Evolutionary conservation across 1,284 basidiomycete genomes (phyloP).

Genomic region (Ganoderma meredithae): DNA sequence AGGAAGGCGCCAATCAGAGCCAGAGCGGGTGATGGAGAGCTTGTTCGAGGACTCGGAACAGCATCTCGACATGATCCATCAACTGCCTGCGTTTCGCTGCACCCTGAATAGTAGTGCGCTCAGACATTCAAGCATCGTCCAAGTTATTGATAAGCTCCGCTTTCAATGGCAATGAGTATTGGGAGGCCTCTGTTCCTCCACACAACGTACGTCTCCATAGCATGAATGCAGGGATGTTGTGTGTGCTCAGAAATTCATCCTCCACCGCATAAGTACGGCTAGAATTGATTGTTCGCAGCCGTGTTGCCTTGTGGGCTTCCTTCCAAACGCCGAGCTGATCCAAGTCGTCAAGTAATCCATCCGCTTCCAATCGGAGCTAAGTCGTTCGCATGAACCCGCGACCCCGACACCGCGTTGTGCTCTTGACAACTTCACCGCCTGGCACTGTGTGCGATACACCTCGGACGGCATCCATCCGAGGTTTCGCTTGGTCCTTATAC

Average conservation of each 20-base stretch:
- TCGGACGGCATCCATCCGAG: neutral
- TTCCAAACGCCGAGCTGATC: neutral
- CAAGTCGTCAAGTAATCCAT: neutral
- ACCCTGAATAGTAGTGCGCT: no score
- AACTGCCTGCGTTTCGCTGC: neutral
- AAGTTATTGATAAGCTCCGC: neutral
- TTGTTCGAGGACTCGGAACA: no score
- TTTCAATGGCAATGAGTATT: neutral
- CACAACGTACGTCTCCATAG: neutral
- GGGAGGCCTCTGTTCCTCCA: neutral
- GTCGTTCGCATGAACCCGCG: neutral
- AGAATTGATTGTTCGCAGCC: neutral
- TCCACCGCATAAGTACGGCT: neutral
- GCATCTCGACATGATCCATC: neutral
- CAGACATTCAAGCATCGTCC: no score
- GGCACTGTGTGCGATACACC: neutral
- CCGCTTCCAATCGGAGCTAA: neutral
- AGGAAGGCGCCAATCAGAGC: neutral
- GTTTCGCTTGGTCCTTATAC: neutral
- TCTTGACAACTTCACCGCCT: slow-evolving; percentile 1
- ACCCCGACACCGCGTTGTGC: neutral
- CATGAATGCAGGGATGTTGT: neutral
- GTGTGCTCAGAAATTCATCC: neutral
- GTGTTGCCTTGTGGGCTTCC: neutral
- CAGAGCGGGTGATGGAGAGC: neutral